A percentile compares a stretch with the other conserved stretches of the same genome.
phyloP scores from a whole-genome alignment of 2,329 filamentous ascomycete genomes.

The Tothia fuscella region DNA sequence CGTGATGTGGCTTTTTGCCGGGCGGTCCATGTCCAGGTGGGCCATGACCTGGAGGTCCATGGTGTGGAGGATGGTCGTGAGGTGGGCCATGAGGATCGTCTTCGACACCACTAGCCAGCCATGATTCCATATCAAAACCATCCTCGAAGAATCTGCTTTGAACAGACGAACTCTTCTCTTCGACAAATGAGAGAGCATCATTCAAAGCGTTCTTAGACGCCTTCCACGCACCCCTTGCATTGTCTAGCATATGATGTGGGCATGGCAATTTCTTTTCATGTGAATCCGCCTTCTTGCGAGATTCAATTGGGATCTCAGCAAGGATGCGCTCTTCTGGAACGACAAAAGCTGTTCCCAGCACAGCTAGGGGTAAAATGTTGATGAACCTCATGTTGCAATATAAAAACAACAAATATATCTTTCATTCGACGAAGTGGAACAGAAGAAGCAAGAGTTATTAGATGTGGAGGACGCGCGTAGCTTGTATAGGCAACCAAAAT shows the following conservation, averaged over 20 bases:
- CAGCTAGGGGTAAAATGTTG: slow-evolving; percentile 37
- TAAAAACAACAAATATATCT: background rate
- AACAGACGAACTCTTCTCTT: slow-evolving; percentile 33
- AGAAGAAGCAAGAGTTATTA: too few species aligned
- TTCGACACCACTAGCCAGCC: slow-evolving; percentile 11
- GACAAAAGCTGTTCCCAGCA: slow-evolving; percentile 39
- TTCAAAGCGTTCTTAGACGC: slow-evolving; percentile 29
- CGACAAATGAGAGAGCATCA: slow-evolving; percentile 31
- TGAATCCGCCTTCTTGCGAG: slow-evolving; percentile 3
- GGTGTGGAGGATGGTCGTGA: background rate
- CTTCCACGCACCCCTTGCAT: slow-evolving; percentile 20
- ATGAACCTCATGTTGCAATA: slow-evolving; percentile 34
- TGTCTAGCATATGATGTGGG: slow-evolving; percentile 24
- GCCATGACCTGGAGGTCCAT: slow-evolving; percentile 12
- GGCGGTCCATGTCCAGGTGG: slow-evolving; percentile 9
- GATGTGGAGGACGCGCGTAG: too few species aligned
- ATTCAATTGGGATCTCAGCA: slow-evolving; percentile 28
- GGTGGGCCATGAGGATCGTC: slow-evolving; percentile 16
- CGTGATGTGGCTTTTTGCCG: slow-evolving; percentile 15
- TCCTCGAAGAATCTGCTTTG: slow-evolving; percentile 23
- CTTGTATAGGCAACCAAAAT: too few species aligned
- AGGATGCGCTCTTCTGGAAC: slow-evolving; percentile 40
- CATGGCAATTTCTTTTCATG: slow-evolving; percentile 19
- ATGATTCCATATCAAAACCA: slow-evolving; percentile 21
- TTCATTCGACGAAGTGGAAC: too few species aligned